phyloP scores from a whole-genome alignment of 164 flowering plant species.

The Cinnamomum micranthum region DNA sequence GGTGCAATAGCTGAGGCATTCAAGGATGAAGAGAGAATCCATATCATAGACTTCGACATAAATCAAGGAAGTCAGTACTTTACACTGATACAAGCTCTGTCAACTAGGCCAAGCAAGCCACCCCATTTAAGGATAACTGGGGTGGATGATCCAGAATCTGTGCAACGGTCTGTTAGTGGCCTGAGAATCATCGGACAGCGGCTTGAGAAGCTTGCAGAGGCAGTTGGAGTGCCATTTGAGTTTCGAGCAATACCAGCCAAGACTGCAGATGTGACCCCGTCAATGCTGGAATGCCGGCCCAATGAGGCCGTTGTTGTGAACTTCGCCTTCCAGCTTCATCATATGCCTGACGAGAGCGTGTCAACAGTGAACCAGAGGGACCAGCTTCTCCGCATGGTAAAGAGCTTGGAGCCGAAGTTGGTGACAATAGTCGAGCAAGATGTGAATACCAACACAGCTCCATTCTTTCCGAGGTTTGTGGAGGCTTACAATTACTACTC shows the following conservation, averaged over 20 bases:
- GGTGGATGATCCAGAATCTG: slow-evolving; percentile 92
- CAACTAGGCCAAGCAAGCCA: slow-evolving; percentile 38
- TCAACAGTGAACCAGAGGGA: slow-evolving; percentile 83
- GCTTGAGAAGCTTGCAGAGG: slow-evolving; percentile 70
- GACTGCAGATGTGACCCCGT: slow-evolving; percentile 56
- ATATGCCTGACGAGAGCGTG: slow-evolving; percentile 99
- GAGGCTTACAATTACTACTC: slow-evolving; percentile 91
- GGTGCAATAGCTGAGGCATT: slow-evolving; percentile 76
- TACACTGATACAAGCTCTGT: slow-evolving; percentile 65
- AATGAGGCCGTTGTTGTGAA: slow-evolving; percentile 79
- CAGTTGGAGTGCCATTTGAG: slow-evolving; percentile 56
- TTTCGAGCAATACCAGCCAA: slow-evolving; percentile 60
- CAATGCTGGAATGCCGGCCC: slow-evolving; percentile 48
- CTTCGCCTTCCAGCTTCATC: slow-evolving; percentile 97
- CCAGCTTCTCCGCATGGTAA: slow-evolving; percentile 85
- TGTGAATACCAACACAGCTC: slow-evolving; percentile 87
- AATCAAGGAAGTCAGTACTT: slow-evolving; percentile 96
- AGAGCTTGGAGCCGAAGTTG: slow-evolving; percentile 75
- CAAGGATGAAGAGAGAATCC: slow-evolving; percentile 63
- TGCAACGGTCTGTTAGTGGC: slow-evolving; percentile 82
- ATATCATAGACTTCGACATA: slow-evolving; percentile 87
- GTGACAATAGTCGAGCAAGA: slow-evolving; percentile 96
- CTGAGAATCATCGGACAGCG: slow-evolving; percentile 63
- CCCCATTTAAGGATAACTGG: slow-evolving; percentile 76
- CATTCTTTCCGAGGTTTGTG: slow-evolving; percentile 73